Percentiles rank a stretch among this genome's conserved stretches.
Conservation (phyloP, 2,329 filamentous ascomycete species). For the Neurospora sp. region DNA sequence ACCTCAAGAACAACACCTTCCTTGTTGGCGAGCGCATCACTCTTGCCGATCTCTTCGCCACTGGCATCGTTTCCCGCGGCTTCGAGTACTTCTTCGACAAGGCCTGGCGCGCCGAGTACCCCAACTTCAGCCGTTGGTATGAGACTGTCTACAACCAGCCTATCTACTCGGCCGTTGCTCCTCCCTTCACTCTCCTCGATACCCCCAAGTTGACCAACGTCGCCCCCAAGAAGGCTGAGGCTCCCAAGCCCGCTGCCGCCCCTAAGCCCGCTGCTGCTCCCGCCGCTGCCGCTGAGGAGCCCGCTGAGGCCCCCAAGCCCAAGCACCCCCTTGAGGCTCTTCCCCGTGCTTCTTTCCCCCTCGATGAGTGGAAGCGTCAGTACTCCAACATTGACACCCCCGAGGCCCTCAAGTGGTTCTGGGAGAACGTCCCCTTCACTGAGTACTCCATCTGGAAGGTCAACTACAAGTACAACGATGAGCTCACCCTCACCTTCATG, state of each 20-base stretch:
- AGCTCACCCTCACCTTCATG: slow-evolving; percentile 98
- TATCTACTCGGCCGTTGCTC: slow-evolving; percentile 73
- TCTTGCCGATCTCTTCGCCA: slow-evolving; percentile 84
- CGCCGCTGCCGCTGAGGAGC: slow-evolving; percentile 33
- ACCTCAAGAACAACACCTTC: slow-evolving; percentile 90
- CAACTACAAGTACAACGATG: slow-evolving; percentile 98
- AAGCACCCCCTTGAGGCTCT: slow-evolving; percentile 94
- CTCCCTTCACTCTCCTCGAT: slow-evolving; percentile 70
- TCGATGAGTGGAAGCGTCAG: slow-evolving; percentile 98
- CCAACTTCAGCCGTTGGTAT: slow-evolving; percentile 88
- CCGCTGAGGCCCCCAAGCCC: slow-evolving; percentile 62
- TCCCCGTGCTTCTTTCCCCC: slow-evolving; percentile 65
- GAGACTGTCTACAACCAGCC: slow-evolving; percentile 88
- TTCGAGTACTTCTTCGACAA: slow-evolving; percentile 95
- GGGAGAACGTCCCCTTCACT: slow-evolving; percentile 86
- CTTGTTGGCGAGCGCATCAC: slow-evolving; percentile 96
- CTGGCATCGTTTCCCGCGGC: slow-evolving; percentile 70
- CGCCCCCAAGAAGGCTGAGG: slow-evolving; percentile 69
- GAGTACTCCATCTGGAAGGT: slow-evolving; percentile 94
- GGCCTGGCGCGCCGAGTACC: slow-evolving; percentile 73
- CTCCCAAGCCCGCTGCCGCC: slow-evolving; percentile 52
- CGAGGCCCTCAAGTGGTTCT: slow-evolving; percentile 91
- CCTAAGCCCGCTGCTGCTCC: slow-evolving; percentile 27
- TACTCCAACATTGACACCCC: slow-evolving; percentile 94
- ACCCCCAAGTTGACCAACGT: slow-evolving; percentile 63